Percentiles rank a stretch among this genome's conserved stretches.
Evolutionary conservation across 495 filamentous ascomycete species (phyloP).

Genomic region (Tuber calosporum): DNA sequence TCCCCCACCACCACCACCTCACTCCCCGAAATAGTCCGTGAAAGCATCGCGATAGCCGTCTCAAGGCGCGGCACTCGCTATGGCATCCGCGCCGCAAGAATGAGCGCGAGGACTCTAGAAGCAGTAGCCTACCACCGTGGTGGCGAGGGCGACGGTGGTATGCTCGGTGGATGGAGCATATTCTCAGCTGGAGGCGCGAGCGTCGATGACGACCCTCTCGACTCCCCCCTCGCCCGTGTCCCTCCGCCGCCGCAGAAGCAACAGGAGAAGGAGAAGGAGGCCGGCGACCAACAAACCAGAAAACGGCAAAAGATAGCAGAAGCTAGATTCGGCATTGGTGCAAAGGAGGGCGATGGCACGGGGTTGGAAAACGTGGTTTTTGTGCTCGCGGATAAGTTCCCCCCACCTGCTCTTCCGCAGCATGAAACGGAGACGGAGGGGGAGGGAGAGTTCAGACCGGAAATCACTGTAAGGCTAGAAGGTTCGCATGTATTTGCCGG

Average conservation of each 20-base stretch:
- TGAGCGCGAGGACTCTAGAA: constrained; percentile 61
- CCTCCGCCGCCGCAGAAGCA: constrained; percentile 25
- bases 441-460: constrained; percentile 49
- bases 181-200: constrained; percentile 57
- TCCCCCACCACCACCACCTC: constrained; percentile 32
- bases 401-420: neutral
- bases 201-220: constrained; percentile 47
- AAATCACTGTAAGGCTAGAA: constrained; percentile 59
- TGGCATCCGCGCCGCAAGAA: constrained; percentile 55
- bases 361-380: constrained; percentile 58
- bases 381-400: constrained; percentile 52
- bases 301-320: constrained; percentile 47
- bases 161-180: constrained; percentile 68
- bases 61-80: constrained; percentile 63
- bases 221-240: neutral
- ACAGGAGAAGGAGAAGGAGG: constrained; percentile 40
- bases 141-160: constrained; percentile 55
- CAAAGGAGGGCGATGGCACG: constrained; percentile 49
- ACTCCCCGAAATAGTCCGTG: constrained; percentile 60
- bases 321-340: constrained; percentile 53
- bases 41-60: constrained; percentile 70
- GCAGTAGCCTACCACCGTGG: constrained; percentile 61
- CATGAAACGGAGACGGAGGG: constrained; percentile 22
- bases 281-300: constrained; percentile 42
- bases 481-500: constrained; percentile 77